These are phyloP conservation scores for Pecoramyces ruminantium DNA, from an alignment of 192 early-diverging fungal species.

Conservation along the genomic window DNA sequence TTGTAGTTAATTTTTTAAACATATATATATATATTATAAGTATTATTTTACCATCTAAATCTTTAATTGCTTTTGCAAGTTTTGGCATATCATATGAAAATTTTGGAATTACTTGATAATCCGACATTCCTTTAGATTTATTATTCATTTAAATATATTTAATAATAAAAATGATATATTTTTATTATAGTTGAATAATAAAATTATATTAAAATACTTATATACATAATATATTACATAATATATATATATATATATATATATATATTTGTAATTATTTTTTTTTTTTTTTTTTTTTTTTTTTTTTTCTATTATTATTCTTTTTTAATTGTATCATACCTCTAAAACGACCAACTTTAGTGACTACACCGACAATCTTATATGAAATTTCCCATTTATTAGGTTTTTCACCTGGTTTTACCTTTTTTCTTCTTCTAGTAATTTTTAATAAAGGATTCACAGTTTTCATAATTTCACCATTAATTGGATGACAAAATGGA, in stretches of 20 bases:
- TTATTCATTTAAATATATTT: too few relatives aligned
- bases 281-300: too few relatives aligned
- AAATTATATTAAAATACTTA: too few relatives aligned
- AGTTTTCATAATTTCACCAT: constrained; percentile 34
- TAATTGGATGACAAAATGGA: constrained; percentile 46
- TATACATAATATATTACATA: too few relatives aligned
- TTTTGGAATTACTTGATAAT: constrained; percentile 36
- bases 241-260: too few relatives aligned
- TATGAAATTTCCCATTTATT: constrained; percentile 9
- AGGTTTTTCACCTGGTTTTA: neutral
- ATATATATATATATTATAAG: neutral
- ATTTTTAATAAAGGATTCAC: constrained; percentile 42
- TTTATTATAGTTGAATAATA: too few relatives aligned
- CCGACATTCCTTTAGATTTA: constrained; percentile 31
- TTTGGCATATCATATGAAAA: constrained; percentile 19
- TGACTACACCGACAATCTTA: constrained; percentile 30
- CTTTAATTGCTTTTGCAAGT: constrained; percentile 19
- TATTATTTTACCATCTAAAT: constrained; percentile 17
- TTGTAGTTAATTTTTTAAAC: neutral
- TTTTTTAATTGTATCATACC: too few relatives aligned
- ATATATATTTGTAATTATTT: too few relatives aligned
- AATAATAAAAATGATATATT: too few relatives aligned
- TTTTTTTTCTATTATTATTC: too few relatives aligned
- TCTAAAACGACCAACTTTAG: constrained; percentile 43
- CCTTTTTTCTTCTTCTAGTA: constrained; percentile 18